phyloP scores from a whole-genome alignment of 345 rosid species.

The Passiflora organensis region DNA sequence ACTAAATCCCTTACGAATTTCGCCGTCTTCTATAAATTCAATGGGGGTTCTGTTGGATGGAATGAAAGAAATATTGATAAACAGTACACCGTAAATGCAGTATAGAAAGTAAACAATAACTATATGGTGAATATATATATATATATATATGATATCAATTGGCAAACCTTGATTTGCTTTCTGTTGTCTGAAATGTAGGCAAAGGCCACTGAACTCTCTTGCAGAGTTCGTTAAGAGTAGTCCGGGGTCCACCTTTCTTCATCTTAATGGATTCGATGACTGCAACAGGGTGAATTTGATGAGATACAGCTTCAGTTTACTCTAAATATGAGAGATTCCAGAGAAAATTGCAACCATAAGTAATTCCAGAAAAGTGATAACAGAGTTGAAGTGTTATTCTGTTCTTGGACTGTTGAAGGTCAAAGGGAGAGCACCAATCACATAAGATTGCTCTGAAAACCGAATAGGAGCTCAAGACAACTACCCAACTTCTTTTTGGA shows the following conservation, averaged over 20 bases:
- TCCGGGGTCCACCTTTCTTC: constrained; percentile 88
- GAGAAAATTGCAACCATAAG: too few species aligned
- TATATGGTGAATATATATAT: too few species aligned
- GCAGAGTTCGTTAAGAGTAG: constrained; percentile 56
- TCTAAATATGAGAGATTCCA: too few species aligned
- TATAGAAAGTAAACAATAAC: too few species aligned
- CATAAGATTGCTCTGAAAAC: too few species aligned
- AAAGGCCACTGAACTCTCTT: constrained; percentile 70
- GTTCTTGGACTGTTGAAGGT: too few species aligned
- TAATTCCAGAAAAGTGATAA: too few species aligned
- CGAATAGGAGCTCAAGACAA: too few species aligned
- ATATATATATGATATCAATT: background rate
- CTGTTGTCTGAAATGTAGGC: constrained; percentile 52
- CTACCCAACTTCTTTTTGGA: too few species aligned
- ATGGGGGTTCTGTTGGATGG: constrained; percentile 38
- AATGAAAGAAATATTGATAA: background rate
- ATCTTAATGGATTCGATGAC: constrained; percentile 50
- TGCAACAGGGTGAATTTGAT: constrained; percentile 22
- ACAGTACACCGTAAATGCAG: background rate
- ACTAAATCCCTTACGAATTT: constrained; percentile 36
- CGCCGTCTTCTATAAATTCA: constrained; percentile 40
- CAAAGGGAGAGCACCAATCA: too few species aligned
- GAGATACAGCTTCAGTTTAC: too few species aligned
- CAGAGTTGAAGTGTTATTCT: too few species aligned
- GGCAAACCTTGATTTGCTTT: constrained; percentile 44